Conservation (phyloP, 2,329 filamentous ascomycete genomes). For the Ophiostoma himal-ulmi region DNA sequence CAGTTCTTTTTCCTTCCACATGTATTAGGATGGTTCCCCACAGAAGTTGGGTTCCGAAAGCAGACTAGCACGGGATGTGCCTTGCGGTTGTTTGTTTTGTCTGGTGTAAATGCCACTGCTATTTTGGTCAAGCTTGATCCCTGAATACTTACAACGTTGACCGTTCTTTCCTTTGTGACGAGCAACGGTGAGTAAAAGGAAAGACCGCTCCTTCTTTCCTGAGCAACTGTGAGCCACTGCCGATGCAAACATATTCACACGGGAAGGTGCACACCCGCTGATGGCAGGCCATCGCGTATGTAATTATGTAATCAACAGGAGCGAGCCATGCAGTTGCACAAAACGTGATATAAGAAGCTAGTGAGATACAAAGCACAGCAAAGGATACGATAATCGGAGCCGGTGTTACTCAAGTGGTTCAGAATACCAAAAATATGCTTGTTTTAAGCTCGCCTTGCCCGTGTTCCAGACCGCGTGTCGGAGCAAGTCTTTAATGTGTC, state of each 20-base stretch:
- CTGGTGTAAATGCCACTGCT: not conserved
- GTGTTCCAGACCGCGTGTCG: constrained; percentile 8
- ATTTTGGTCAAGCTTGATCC: not conserved
- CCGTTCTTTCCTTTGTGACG: not conserved
- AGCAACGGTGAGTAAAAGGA: not conserved
- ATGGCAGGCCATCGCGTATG: not conserved
- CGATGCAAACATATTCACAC: not conserved
- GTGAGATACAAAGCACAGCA: not conserved
- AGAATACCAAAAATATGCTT: not conserved
- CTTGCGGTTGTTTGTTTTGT: not conserved
- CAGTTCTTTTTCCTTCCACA: constrained; percentile 9
- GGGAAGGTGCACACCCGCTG: not conserved
- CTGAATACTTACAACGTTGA: not conserved
- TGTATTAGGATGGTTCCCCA: constrained; percentile 9
- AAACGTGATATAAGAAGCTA: not conserved
- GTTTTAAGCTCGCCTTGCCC: not conserved
- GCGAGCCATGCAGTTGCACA: not conserved
- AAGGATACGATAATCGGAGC: not conserved
- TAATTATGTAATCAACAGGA: not conserved
- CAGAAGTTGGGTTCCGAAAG: constrained; percentile 3
- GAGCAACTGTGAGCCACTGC: not conserved
- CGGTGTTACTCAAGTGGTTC: not conserved
- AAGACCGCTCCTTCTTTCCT: not conserved
- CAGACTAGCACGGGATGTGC: not conserved
- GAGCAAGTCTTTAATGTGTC: constrained; percentile 4